Evolutionary conservation across 1,284 basidiomycete species (phyloP).

Genomic region (Mycena sp.): DNA sequence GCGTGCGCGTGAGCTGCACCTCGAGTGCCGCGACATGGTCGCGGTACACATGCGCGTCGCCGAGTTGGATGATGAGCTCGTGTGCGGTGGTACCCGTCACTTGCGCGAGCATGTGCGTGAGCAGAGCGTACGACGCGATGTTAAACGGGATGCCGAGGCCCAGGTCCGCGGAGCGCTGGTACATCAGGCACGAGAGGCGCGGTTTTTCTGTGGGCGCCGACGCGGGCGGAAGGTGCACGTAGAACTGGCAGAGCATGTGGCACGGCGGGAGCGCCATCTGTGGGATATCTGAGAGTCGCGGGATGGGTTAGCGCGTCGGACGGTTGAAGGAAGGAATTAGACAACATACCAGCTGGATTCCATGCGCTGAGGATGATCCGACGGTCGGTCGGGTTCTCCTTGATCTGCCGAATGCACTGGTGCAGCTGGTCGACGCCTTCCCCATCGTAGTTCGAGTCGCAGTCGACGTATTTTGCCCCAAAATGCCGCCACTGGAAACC

Average conservation of each 20-base stretch:
- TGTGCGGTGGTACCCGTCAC: constrained; percentile 89
- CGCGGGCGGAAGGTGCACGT: constrained; percentile 81
- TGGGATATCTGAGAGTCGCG: constrained; percentile 72
- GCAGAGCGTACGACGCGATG: constrained; percentile 96
- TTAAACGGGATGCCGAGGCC: constrained; percentile 99
- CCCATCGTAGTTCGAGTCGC: constrained; percentile 85
- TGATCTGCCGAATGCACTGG: constrained; percentile 93
- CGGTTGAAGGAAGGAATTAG: background rate
- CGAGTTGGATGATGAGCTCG: constrained; percentile 93
- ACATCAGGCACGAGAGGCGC: constrained; percentile 94
- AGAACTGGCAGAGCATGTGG: constrained; percentile 99
- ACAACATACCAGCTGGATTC: constrained; percentile 92
- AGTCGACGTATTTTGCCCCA: constrained; percentile 89
- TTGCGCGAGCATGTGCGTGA: constrained; percentile 96
- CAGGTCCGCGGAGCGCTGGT: constrained; percentile 96
- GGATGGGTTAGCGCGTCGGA: background rate
- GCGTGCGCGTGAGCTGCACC: constrained; percentile 83
- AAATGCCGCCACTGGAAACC: constrained; percentile 99
- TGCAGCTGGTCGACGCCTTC: constrained; percentile 94
- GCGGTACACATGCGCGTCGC: constrained; percentile 96
- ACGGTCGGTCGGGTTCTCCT: constrained; percentile 92
- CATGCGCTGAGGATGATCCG: constrained; percentile 97
- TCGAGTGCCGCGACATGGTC: constrained; percentile 92
- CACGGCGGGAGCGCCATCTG: constrained; percentile 98
- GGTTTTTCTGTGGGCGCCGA: constrained; percentile 64